These are phyloP conservation scores for Pontederia paniculata DNA, from an alignment of 176 grass and related monocot species.

Conservation along the genomic window DNA sequence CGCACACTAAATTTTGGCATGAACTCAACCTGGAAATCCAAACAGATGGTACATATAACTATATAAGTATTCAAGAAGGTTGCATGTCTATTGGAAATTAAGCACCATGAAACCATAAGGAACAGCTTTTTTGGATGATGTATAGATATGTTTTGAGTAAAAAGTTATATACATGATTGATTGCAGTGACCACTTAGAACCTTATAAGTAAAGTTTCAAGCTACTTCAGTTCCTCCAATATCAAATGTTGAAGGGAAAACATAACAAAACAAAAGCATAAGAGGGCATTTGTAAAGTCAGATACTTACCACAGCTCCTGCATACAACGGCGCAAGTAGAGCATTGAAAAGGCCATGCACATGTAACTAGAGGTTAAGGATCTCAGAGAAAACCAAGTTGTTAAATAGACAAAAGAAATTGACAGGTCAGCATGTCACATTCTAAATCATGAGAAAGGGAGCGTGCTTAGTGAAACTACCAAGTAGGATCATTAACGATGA, in stretches of 20 bases:
- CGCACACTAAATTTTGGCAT: conserved; percentile 92
- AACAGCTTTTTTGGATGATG: no score
- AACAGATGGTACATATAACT: conserved; percentile 13
- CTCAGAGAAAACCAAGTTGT: conserved; percentile 15
- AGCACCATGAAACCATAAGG: no score
- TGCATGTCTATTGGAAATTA: no score
- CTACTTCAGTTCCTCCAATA: not conserved
- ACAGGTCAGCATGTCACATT: no score
- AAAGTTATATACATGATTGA: no score
- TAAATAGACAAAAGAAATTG: no score
- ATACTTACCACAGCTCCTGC: conserved; percentile 74
- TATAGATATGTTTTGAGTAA: no score
- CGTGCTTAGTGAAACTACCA: no score
- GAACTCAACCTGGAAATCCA: conserved; percentile 69
- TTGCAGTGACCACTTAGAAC: no score
- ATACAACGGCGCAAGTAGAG: conserved; percentile 84
- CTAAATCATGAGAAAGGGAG: no score
- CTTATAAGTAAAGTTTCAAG: no score
- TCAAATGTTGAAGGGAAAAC: conserved; percentile 14
- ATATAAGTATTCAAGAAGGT: conserved; percentile 21
- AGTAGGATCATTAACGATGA: no score
- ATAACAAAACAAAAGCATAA: not conserved
- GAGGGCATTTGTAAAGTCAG: not conserved
- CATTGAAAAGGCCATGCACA: conserved; percentile 98
- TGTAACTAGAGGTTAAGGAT: conserved; percentile 84